Evolutionary conservation across 768 basidiomycete genomes (phyloP).

Genomic region (Phylloporus scabripes): DNA sequence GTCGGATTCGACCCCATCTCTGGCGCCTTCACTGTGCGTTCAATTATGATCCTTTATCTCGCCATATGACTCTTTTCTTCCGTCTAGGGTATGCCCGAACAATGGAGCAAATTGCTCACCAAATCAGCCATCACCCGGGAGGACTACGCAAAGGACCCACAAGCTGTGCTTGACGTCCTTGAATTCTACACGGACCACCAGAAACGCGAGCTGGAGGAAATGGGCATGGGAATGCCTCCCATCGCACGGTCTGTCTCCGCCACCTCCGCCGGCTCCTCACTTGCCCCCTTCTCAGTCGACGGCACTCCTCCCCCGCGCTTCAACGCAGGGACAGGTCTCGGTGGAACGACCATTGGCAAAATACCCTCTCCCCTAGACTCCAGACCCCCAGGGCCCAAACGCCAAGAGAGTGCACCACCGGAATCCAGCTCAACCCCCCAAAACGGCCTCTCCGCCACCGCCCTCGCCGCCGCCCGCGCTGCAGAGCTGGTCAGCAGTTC

Average conservation of each 20-base stretch:
- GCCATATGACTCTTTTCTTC: background rate
- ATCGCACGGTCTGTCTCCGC: slow-evolving; percentile 19
- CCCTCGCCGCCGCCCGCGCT: slow-evolving; percentile 50
- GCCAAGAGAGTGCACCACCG: slow-evolving; percentile 44
- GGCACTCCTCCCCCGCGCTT: slow-evolving; percentile 67
- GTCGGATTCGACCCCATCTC: slow-evolving; percentile 94
- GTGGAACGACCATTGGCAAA: slow-evolving; percentile 52
- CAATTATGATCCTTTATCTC: background rate
- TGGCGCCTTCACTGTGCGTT: slow-evolving; percentile 87
- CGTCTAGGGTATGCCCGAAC: slow-evolving; percentile 85
- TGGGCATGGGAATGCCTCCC: slow-evolving; percentile 33
- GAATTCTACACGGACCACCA: slow-evolving; percentile 99
- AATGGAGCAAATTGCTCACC: slow-evolving; percentile 96
- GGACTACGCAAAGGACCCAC: slow-evolving; percentile 95
- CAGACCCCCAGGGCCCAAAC: slow-evolving; percentile 34
- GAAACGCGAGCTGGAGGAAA: slow-evolving; percentile 84
- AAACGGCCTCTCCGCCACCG: slow-evolving; percentile 39
- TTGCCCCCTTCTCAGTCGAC: slow-evolving; percentile 33
- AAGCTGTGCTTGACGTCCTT: slow-evolving; percentile 94
- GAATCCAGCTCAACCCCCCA: slow-evolving; percentile 27
- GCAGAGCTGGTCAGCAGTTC: slow-evolving; percentile 59
- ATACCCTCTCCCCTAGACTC: slow-evolving; percentile 33
- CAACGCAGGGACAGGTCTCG: slow-evolving; percentile 88
- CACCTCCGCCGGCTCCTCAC: slow-evolving; percentile 22
- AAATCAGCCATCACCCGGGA: slow-evolving; percentile 97